phyloP scores from a whole-genome alignment of 2,329 filamentous ascomycete species.

The Colletotrichum spinosum region DNA sequence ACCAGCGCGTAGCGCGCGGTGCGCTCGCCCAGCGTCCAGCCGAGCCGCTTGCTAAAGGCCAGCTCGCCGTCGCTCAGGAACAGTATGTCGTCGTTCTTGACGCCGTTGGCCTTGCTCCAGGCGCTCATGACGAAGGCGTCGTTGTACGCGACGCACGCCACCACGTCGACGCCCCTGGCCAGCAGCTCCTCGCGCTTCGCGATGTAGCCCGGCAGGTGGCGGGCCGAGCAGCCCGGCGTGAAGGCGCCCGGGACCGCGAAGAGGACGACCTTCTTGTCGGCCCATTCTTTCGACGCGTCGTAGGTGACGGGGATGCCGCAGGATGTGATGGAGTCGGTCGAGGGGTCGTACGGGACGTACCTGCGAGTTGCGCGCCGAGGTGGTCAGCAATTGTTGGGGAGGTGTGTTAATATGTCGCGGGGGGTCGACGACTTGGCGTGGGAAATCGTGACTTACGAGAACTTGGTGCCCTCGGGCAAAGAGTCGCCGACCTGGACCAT shows the following conservation, averaged over 20 bases:
- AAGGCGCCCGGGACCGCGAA: constrained; percentile 77
- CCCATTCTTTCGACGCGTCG: constrained; percentile 73
- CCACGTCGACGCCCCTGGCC: constrained; percentile 83
- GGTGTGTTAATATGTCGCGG: background rate
- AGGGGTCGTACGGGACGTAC: constrained; percentile 81
- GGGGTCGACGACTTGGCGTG: no score
- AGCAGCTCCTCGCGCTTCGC: constrained; percentile 76
- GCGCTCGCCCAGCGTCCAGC: constrained; percentile 43
- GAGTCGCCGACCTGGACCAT: constrained; percentile 79
- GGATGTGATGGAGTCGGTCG: constrained; percentile 74
- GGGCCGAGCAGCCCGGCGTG: constrained; percentile 85
- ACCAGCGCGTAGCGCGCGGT: constrained; percentile 82
- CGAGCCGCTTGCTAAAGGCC: constrained; percentile 38
- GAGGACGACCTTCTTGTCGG: constrained; percentile 66
- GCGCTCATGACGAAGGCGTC: constrained; percentile 89
- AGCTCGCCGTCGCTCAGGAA: constrained; percentile 69
- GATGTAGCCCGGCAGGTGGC: constrained; percentile 85
- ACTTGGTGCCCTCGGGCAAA: constrained; percentile 84
- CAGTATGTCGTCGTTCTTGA: constrained; percentile 76
- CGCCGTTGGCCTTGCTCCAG: constrained; percentile 88
- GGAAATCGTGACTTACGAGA: constrained; percentile 59
- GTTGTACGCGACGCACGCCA: constrained; percentile 86
- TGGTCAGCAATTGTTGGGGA: background rate
- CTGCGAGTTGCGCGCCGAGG: constrained; percentile 73
- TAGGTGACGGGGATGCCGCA: constrained; percentile 84